These are phyloP conservation scores for Candida maris DNA, from an alignment of 805 yeast species.

Conservation along the genomic window DNA sequence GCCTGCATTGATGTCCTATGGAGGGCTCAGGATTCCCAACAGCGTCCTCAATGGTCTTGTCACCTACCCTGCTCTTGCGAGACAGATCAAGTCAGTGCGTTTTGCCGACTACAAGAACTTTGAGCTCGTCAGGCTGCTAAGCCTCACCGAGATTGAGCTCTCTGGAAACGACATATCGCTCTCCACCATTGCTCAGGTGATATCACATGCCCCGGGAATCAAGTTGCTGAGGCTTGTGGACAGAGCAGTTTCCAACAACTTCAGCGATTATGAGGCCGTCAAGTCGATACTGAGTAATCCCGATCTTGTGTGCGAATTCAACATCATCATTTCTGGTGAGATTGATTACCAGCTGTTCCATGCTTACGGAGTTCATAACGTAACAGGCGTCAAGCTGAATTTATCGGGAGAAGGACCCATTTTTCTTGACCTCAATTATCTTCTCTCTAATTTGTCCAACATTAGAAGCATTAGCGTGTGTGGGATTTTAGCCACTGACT, in stretches of 20 bases:
- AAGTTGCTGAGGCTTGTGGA: constrained; percentile 7
- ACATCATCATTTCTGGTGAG: constrained; percentile 3
- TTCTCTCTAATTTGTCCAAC: constrained; percentile 8
- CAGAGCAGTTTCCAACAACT: constrained; percentile 1
- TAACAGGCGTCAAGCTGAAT: constrained; percentile 11
- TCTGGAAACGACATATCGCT: constrained; percentile 3
- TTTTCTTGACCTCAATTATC: constrained; percentile 10
- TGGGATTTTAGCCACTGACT: constrained; percentile 7
- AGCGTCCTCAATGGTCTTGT: neutral
- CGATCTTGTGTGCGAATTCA: constrained; percentile 2
- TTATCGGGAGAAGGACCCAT: constrained; percentile 2
- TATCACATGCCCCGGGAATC: neutral
- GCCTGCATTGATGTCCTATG: neutral
- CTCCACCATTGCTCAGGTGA: neutral
- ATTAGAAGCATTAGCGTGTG: constrained; percentile 15
- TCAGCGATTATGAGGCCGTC: neutral
- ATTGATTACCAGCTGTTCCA: constrained; percentile 5
- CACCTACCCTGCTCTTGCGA: neutral
- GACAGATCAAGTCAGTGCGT: neutral
- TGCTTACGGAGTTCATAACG: constrained; percentile 5
- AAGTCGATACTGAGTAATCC: constrained; percentile 3
- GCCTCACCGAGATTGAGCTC: constrained; percentile 5
- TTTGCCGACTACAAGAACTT: neutral
- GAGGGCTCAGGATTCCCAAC: neutral
- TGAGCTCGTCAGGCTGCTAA: neutral